Evolutionary conservation across 78 protist species (phyloP), one percentile per base, ranked within the genome.

Genomic region (Protostelium mycophagum): DNA sequence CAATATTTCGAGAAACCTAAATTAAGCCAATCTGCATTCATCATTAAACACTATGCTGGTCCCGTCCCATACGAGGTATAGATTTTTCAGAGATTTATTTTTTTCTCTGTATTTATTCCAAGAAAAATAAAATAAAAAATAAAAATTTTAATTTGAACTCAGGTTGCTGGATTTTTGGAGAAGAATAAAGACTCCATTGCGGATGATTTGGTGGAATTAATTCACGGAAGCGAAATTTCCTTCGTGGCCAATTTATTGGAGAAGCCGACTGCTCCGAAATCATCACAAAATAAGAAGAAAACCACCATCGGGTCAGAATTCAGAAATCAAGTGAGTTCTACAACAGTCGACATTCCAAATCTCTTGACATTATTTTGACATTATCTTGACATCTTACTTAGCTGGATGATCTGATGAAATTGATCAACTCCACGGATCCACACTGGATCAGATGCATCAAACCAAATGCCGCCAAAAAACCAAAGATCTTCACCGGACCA

Each of bases 401-500:
- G 73, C 73, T 51, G 73, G 73, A 51, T 16, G 73, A 51, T 51
- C 73, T 51, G 73, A 51, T 51, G 73, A 51, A 51, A 51, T 16
- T 51, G 73, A 51, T 51, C 73, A 51, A 51, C 38, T 23, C 94
- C 0, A 93, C 97, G 23, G 91, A 86, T 28, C 98, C 98, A 10
- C 99, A 97, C 84, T 97, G 95, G 73, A 94, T 97, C 35, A 95
- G 99, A 38, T 97, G 99, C 93, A 88, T 97, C 90, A 97, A 97
- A 89, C 99, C 99, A 23, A 97, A 97, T 89, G 36, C 95, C 0
- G 85, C 86, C 28, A 92, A 94, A 34, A 88, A 85, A 16, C 91
- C 95, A 37, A 16, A 37, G 0, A 38, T 51, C 16, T 93, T 90
- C 35, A 92, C 88, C 38, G 86, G 39, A n/a, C 91, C 38, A 38